Evolutionary conservation across 208 protist species (phyloP), one percentile per base, ranked within the genome.

Genomic region (Wallacemonas rigidus): DNA sequence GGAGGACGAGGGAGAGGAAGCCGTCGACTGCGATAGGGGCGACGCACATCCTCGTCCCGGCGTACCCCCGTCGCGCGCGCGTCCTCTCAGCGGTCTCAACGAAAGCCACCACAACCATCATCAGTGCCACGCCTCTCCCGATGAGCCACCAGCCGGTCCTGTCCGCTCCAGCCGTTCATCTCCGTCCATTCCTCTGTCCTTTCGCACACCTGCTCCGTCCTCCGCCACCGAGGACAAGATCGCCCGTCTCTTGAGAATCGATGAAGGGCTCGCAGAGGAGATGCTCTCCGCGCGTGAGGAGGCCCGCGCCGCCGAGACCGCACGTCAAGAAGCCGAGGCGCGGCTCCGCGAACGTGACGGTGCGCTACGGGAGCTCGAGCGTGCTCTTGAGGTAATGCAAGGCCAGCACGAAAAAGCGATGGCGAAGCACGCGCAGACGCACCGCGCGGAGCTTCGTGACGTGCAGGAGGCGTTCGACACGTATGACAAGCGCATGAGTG

Each of bases 381-480:
- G 15, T 9, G 38, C 60, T 3, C 38, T 65, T 8, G 8, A 65
- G 8, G n/a, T 53, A 3, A 4, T 26, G 60, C 60, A 51, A 9
- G 41, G 1, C 15, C 3, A 65, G 60, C 60, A 65, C 60, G 17
- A 17, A 4, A 1, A 57, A 1, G 64, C 74, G 55, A 45, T 81
- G 1, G 55, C 64, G 3, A 67, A 77, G 54, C 73, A 86, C n/a
- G 77, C 76, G 14, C 68, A 67, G 15, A 45, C 70, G 8, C 80
- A 89, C 61, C 61, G 58, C 1, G 73, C 63, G 12, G 85, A 90
- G 51, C 63, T 90, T 56, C 67, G 73, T 17, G 79, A 65, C 11
- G 57, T 90, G 14, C 78, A 78, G 48, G 75, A 68, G 11, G 85
- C 85, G 14, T 90, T 90, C 61, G 76, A 81, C 35, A 71, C 77